Base-by-base conservation (phyloP, 176 grass and related monocot species). In the Cenchrus americanus region DNA sequence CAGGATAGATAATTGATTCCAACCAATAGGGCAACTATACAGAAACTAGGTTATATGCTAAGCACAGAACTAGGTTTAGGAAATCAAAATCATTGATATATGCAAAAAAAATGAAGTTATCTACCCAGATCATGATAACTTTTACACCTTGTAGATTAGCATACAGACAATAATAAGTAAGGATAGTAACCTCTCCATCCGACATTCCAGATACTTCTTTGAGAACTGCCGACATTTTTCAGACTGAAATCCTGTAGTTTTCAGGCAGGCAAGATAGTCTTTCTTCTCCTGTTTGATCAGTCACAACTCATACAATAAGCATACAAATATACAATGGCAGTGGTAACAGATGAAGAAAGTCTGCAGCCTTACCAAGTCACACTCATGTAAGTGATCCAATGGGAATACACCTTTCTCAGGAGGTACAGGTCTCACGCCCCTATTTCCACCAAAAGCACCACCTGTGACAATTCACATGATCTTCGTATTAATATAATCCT, bases 351-450 rank as follows among this genome's bases (percentile, higher is more conserved):
- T 52, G 17, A 66, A 32, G 47, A 73, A n/a, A 27, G 32, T 48
- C 0, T 43, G 71, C 52, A 54, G 52, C 75, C 69, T 59, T 93
- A 98, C 96, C 88, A 90, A 15, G 73, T 95, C 96, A 34, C 91
- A 98, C 51, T 98, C 88, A 75, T 98, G 92, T 62, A 93, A 81
- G 82, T 98, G 92, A 83, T 98, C 91, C 54, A 98, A 66, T 48
- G 96, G 91, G 78, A 98, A 98, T 73, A 95, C 77, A n/a, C 93
- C 96, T 90, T 98, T 98, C 86, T 95, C 93, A 64, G 93, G 96
- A 87, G 96, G 91, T 19, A 98, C 85, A 79, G 91, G 93, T 64
- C 89, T 98, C 73, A 84, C 86, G 42, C 93, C 91, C 69, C 93
- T 84, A 82, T 91, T 98, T 86, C 96, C 93, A 91, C 91, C 93